These are phyloP conservation scores for Ophiocordyceps camponoti-rufipedis DNA, from an alignment of 2,329 filamentous ascomycete genomes.

Conservation along the genomic window DNA sequence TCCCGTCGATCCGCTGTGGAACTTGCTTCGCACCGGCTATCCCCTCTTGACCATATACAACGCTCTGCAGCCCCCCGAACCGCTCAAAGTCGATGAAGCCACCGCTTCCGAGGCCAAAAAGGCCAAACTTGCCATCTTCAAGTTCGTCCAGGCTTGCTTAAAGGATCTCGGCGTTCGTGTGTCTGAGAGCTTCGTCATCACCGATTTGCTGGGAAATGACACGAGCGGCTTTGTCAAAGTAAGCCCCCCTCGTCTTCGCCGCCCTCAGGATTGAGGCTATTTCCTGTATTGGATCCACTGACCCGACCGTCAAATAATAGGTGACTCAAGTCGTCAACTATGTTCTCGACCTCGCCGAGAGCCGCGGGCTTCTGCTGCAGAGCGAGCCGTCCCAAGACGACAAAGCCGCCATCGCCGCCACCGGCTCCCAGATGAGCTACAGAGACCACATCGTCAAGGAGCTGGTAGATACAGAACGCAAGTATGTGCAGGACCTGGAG, in stretches of 20 bases:
- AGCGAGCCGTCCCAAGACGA: conserved; percentile 38
- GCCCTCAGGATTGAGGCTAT: background rate
- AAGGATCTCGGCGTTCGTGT: conserved; percentile 63
- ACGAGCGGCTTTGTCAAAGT: conserved; percentile 96
- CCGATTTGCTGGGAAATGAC: conserved; percentile 80
- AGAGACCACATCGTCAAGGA: conserved; percentile 83
- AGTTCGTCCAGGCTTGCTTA: conserved; percentile 80
- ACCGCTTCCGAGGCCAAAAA: conserved; percentile 50
- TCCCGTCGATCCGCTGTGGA: conserved; percentile 84
- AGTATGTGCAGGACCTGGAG: conserved; percentile 94
- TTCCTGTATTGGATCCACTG: background rate
- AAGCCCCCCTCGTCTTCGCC: conserved; percentile 5
- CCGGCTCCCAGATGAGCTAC: conserved; percentile 52
- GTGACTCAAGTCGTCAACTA: conserved; percentile 84
- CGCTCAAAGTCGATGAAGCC: conserved; percentile 47
- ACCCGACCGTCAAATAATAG: conserved; percentile 6
- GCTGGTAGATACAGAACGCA: conserved; percentile 84
- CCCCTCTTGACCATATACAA: conserved; percentile 86
- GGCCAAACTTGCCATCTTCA: conserved; percentile 76
- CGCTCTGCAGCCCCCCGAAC: conserved; percentile 51
- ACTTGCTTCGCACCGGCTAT: conserved; percentile 63
- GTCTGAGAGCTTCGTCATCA: conserved; percentile 78
- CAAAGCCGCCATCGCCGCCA: conserved; percentile 21
- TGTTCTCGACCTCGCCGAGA: conserved; percentile 72
- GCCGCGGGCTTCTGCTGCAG: conserved; percentile 54